Evolutionary conservation across 2,329 filamentous ascomycete species (phyloP).

Genomic region (Colletotrichum magnum): DNA sequence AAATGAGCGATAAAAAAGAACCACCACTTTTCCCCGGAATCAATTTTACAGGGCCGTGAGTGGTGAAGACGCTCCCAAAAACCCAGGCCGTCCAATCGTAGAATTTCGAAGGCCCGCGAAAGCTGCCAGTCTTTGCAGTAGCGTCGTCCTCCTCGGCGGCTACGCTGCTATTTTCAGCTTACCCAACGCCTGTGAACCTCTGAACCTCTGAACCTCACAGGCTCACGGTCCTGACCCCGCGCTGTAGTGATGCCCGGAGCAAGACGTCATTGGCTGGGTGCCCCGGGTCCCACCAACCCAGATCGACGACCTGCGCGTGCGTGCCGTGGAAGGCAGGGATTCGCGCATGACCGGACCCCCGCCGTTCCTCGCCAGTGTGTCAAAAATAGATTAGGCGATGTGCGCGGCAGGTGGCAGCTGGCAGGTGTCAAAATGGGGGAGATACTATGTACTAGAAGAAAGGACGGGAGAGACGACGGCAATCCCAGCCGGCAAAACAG

Average conservation of each 20-base stretch:
- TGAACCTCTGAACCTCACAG: too few relatives aligned
- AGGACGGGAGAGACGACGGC: conserved; percentile 3
- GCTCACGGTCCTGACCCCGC: not conserved
- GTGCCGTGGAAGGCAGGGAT: conserved; percentile 24
- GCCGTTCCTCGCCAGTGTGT: conserved; percentile 31
- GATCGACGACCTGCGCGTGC: conserved; percentile 26
- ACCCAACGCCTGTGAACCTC: not conserved
- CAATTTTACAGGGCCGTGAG: too few relatives aligned
- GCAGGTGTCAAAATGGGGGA: not conserved
- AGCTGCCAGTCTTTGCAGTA: conserved; percentile 16
- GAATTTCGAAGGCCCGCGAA: conserved; percentile 12
- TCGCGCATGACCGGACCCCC: conserved; percentile 26
- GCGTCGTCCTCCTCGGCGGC: conserved; percentile 30
- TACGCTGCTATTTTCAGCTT: conserved; percentile 38
- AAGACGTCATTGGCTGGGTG: conserved; percentile 1
- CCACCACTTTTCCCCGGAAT: too few relatives aligned
- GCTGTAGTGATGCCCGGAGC: not conserved
- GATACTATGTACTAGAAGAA: not conserved
- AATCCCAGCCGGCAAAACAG: not conserved
- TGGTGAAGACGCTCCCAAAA: too few relatives aligned
- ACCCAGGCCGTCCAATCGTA: conserved; percentile 30
- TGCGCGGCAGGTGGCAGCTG: not conserved
- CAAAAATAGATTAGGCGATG: conserved; percentile 36
- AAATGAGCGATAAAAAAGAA: not conserved
- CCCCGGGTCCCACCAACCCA: conserved; percentile 9